Evolutionary conservation across 176 grass and related monocot genomes (phyloP), one percentile per base, ranked within the genome.

Genomic region (Paspalum notatum): DNA sequence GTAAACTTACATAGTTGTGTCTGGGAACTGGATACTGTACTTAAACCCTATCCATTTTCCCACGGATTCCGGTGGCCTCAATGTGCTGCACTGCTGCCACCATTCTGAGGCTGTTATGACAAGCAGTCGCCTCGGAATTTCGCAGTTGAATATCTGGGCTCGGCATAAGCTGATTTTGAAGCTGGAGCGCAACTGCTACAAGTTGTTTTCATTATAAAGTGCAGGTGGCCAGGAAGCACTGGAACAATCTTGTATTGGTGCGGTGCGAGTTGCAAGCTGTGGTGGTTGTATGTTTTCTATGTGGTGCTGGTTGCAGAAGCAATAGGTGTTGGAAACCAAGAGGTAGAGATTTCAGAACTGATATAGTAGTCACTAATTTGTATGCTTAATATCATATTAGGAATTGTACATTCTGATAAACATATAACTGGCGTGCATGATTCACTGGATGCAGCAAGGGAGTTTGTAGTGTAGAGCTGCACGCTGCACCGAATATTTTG

Each of bases 11-110:
- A 59, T 80, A 13, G 66, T 84, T 85, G 71, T 80, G 76, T 7
- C 45, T 67, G 82, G 76, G 59, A 80, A 78, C 85, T 88, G 82
- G 85, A 88, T 91, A 86, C 54, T 86, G 78, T 82, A 67, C 17
- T 74, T 60, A 45, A 48, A 14, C 1, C 6, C 21, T 27, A 72
- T 82, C 62, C 83, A 26, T 22, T 72, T 44, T 48, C 78, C 49
- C 32, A 53, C 46, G 42, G 44, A 47, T 78, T 73, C 59, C 0
- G 68, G 86, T 58, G 77, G 16, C 39, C 13, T 56, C 59, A 44
- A 74, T 83, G 85, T 77, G 77, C 64, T 71, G 55, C 82, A 43
- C 16, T 44, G 66, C 49, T 60, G 72, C 87, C 58, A 77, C 83
- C 10, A 0, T 54, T 80, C 68, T 1, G 64, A 38, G 62, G 69